Evolutionary conservation across 2,329 filamentous ascomycete genomes (phyloP).

Genomic region (Rhynchosporium agropyri): DNA sequence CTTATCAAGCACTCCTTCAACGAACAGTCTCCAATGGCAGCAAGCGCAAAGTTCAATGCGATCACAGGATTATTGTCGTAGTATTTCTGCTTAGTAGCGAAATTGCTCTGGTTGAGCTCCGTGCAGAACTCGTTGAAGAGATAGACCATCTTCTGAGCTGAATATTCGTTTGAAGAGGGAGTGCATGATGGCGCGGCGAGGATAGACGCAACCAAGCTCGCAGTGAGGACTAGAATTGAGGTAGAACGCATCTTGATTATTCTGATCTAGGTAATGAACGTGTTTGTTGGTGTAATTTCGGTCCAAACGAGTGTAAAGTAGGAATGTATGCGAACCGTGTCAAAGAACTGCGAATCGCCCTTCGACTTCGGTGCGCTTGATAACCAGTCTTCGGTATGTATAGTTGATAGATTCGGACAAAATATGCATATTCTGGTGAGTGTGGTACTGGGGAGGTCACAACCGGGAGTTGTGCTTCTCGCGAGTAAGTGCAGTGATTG

Average conservation of each 20-base stretch:
- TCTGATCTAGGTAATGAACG: not conserved
- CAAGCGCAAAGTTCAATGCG: slow-evolving; percentile 12
- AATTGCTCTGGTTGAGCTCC: slow-evolving; percentile 3
- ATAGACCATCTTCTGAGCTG: slow-evolving; percentile 18
- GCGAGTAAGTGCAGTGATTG: not conserved
- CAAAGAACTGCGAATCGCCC: slow-evolving; percentile 14
- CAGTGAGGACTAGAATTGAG: slow-evolving; percentile 18
- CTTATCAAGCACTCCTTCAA: slow-evolving; percentile 17
- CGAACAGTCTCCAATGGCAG: slow-evolving; percentile 8
- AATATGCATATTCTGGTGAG: slow-evolving; percentile 18
- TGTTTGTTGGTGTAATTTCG: not conserved
- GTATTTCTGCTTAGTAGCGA: slow-evolving; percentile 13
- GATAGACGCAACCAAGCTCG: slow-evolving; percentile 17
- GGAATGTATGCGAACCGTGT: not conserved
- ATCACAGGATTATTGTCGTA: slow-evolving; percentile 20
- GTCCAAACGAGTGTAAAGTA: not conserved
- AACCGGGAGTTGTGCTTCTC: not conserved
- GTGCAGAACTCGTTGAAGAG: slow-evolving; percentile 23
- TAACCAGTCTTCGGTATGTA: slow-evolving; percentile 5
- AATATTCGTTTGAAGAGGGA: slow-evolving; percentile 9
- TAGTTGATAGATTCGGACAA: slow-evolving; percentile 4
- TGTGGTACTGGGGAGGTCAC: not conserved
- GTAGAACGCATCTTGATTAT: slow-evolving; percentile 17
- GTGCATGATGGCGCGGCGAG: slow-evolving; percentile 9
- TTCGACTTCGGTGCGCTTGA: not conserved